Percentiles rank a stretch among this genome's conserved stretches.
Conservation (phyloP, 192 early-diverging fungal genomes). For the Podila minutissima region DNA sequence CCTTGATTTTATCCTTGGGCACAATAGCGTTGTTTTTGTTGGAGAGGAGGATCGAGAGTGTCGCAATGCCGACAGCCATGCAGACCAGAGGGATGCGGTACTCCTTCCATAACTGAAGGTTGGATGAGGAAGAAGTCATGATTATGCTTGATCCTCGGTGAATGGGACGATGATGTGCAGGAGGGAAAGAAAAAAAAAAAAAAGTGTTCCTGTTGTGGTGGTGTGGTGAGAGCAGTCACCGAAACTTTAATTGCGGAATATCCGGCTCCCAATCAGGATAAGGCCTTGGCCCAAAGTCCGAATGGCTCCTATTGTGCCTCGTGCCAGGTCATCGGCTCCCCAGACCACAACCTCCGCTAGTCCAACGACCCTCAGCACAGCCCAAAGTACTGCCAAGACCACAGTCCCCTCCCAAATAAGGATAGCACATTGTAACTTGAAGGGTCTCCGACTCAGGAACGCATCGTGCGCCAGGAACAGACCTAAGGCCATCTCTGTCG, state of each 20-base stretch:
- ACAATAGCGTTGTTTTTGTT: slow-evolving; percentile 16
- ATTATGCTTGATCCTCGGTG: not conserved
- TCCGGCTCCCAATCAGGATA: not conserved
- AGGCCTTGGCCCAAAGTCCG: slow-evolving; percentile 4
- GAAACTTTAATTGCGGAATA: no score
- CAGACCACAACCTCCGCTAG: slow-evolving; percentile 33
- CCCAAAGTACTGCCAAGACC: slow-evolving; percentile 24
- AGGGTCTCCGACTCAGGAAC: slow-evolving; percentile 31
- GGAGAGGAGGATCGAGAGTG: slow-evolving; percentile 40
- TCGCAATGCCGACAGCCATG: slow-evolving; percentile 45
- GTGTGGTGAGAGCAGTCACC: not conserved
- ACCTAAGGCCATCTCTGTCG: slow-evolving; percentile 27
- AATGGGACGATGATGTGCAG: no score
- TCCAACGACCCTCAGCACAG: slow-evolving; percentile 27
- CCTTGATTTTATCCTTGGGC: slow-evolving; percentile 9
- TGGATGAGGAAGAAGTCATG: slow-evolving; percentile 37
- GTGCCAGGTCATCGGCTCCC: slow-evolving; percentile 33
- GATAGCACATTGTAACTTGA: slow-evolving; percentile 34
- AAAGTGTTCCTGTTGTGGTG: not conserved
- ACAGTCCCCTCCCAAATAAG: slow-evolving; percentile 30
- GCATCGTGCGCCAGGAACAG: slow-evolving; percentile 40
- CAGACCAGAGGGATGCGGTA: slow-evolving; percentile 50
- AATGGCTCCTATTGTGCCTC: slow-evolving; percentile 21
- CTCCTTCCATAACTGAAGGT: slow-evolving; percentile 47
- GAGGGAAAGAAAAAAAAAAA: not conserved